Conservation (phyloP, 768 basidiomycete genomes). For the Lentinula sp. region DNA sequence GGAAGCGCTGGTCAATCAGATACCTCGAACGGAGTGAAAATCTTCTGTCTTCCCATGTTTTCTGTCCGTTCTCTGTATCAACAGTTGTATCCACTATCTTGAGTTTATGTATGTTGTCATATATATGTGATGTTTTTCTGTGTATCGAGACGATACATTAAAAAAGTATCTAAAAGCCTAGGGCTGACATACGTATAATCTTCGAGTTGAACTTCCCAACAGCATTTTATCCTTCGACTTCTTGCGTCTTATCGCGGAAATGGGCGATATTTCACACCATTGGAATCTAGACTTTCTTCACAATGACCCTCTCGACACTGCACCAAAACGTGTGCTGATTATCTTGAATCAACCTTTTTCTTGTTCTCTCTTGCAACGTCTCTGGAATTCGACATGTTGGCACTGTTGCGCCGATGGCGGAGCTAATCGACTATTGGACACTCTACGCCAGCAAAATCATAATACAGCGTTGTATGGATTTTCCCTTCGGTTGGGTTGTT, state of each 20-base stretch:
- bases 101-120: neutral
- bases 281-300: conserved; percentile 41
- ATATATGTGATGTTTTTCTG: neutral
- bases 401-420: conserved; percentile 83
- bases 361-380: conserved; percentile 45
- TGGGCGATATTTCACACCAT: neutral
- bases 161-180: too few relatives aligned
- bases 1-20: conserved; percentile 71
- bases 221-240: too few relatives aligned
- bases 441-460: conserved; percentile 13
- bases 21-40: conserved; percentile 27
- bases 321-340: conserved; percentile 52
- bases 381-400: conserved; percentile 53
- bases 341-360: conserved; percentile 91
- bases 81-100: neutral
- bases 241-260: neutral
- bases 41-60: neutral
- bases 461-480: neutral
- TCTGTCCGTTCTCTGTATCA: neutral
- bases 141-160: too few relatives aligned
- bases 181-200: neutral
- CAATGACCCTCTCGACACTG: neutral
- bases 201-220: too few relatives aligned
- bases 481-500: neutral
- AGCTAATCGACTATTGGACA: conserved; percentile 77